These are phyloP conservation scores for Starmerella powellii DNA, from an alignment of 805 yeast species.

Conservation along the genomic window DNA sequence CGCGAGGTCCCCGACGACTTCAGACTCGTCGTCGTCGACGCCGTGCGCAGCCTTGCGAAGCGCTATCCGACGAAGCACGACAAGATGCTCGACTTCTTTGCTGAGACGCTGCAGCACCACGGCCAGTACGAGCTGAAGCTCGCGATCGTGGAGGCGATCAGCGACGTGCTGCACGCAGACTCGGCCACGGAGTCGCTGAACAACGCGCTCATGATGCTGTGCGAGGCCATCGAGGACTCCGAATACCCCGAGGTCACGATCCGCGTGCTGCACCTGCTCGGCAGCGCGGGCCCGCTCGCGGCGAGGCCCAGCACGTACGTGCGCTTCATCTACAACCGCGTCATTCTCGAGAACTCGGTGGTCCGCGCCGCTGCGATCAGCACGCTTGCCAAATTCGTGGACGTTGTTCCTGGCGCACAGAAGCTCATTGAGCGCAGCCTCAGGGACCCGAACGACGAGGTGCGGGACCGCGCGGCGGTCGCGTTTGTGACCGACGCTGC, in stretches of 20 bases:
- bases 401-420: conserved; percentile 59
- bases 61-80: conserved; percentile 88
- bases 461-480: conserved; percentile 90
- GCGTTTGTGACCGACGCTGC: conserved; percentile 53
- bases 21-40: conserved; percentile 87
- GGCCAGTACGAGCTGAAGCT: conserved; percentile 81
- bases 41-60: conserved; percentile 79
- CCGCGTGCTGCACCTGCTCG: conserved; percentile 81
- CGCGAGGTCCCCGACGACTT: conserved; percentile 93
- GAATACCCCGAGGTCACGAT: conserved; percentile 89
- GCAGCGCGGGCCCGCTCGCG: conserved; percentile 87
- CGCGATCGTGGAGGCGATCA: conserved; percentile 80
- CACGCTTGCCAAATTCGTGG: conserved; percentile 81
- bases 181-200: conserved; percentile 13
- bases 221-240: conserved; percentile 97
- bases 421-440: conserved; percentile 72
- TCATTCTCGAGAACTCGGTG: conserved; percentile 88
- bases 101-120: conserved; percentile 77
- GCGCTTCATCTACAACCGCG: conserved; percentile 92
- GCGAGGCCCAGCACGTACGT: conserved; percentile 79
- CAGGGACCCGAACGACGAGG: conserved; percentile 88
- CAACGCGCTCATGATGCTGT: conserved; percentile 68
- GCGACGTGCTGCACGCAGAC: conserved; percentile 60
- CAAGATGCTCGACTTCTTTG: conserved; percentile 66
- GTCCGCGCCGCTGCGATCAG: conserved; percentile 93